Conservation (phyloP, 495 filamentous ascomycete species). For the Aspergillus panamensis region DNA sequence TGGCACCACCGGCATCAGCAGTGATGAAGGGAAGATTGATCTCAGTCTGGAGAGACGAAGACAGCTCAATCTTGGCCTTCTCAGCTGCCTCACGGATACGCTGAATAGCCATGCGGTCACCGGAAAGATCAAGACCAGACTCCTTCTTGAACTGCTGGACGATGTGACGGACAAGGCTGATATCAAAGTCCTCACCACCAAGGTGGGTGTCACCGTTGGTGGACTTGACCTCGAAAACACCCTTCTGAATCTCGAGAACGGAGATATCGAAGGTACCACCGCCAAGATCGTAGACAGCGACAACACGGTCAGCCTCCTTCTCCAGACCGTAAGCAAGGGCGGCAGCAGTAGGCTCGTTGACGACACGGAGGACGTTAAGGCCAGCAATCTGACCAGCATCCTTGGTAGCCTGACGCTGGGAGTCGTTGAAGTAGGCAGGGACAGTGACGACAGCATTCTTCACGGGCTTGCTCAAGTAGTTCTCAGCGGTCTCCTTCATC, state of each 20-base stretch:
- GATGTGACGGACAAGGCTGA: conserved; percentile 89
- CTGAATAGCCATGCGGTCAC: conserved; percentile 98
- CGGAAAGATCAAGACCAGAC: conserved; percentile 82
- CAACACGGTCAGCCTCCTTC: conserved; percentile 84
- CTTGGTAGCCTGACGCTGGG: conserved; percentile 96
- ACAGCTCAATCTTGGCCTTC: conserved; percentile 99
- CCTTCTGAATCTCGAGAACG: conserved; percentile 94
- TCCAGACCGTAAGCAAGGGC: conserved; percentile 94
- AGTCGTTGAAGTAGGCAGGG: conserved; percentile 97
- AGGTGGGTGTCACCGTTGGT: conserved; percentile 98
- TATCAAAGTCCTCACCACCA: conserved; percentile 98
- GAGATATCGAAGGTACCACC: conserved; percentile 99
- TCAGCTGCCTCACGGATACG: conserved; percentile 98
- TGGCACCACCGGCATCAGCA: conserved; percentile 87
- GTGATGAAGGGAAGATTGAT: conserved; percentile 99
- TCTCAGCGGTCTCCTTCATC: conserved; percentile 98
- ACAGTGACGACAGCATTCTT: conserved; percentile 97
- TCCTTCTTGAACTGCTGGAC: conserved; percentile 97
- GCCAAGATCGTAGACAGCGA: conserved; percentile 97
- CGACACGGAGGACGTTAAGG: conserved; percentile 92
- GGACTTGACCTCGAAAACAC: conserved; percentile 97
- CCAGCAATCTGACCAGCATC: conserved; percentile 95
- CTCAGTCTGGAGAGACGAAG: conserved; percentile 93
- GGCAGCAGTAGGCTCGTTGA: conserved; percentile 95
- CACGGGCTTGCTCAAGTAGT: conserved; percentile 80